phyloP scores from a whole-genome alignment of 139 green algal species.

The Micractinium sp. region DNA sequence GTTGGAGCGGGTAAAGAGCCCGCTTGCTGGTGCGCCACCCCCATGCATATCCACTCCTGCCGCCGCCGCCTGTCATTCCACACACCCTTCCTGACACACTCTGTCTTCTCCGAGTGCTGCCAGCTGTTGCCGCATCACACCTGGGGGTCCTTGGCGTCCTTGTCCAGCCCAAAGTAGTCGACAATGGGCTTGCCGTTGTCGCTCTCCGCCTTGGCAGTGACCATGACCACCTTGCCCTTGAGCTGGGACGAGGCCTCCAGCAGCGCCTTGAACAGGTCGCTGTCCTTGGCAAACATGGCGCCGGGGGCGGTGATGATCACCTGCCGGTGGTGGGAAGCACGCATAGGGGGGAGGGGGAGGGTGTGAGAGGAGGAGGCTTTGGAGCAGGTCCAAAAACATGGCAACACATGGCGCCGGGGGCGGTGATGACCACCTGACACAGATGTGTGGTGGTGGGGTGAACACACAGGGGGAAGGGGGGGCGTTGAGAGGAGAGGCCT shows the following conservation, averaged over 20 bases:
- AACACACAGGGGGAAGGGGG: too few species aligned
- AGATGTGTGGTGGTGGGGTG: background rate
- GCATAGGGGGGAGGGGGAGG: background rate
- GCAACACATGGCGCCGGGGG: conserved; percentile 35
- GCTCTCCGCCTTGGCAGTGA: conserved; percentile 33
- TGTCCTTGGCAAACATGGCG: conserved; percentile 36
- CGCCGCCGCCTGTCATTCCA: too few species aligned
- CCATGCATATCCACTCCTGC: too few species aligned
- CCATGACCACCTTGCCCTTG: conserved; percentile 54
- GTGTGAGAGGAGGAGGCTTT: background rate
- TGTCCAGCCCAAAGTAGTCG: conserved; percentile 85
- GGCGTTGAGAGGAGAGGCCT: too few species aligned
- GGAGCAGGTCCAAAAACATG: conserved; percentile 9
- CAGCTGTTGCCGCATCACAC: too few species aligned
- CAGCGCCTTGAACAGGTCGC: conserved; percentile 13
- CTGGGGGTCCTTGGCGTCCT: conserved; percentile 9
- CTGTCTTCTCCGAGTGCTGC: too few species aligned
- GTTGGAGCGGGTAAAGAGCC: background rate
- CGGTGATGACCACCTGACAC: conserved; percentile 62
- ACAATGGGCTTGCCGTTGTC: conserved; percentile 64
- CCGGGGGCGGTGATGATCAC: conserved; percentile 57
- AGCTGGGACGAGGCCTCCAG: conserved; percentile 9
- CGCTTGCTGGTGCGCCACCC: too few species aligned
- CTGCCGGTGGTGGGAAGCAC: conserved; percentile 19
- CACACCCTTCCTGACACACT: too few species aligned